Percentiles rank a stretch among this genome's conserved stretches.
Evolutionary conservation across 768 basidiomycete genomes (phyloP).

Genomic region (Kwoniella sp.): DNA sequence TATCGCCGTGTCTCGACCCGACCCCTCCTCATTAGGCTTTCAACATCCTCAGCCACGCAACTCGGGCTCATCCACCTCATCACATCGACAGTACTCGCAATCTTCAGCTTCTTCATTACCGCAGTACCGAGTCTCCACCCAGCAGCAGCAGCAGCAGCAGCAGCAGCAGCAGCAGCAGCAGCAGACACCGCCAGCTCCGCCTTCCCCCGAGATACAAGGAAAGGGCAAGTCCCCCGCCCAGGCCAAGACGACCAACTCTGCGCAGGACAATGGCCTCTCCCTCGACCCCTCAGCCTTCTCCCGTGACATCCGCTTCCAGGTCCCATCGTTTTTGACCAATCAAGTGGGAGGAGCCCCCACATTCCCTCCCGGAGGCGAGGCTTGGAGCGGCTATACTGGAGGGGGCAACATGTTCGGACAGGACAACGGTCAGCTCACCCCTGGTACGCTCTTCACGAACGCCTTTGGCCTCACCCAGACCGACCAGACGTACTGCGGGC

Average conservation of each 20-base stretch:
- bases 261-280: conserved; percentile 22
- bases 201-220: conserved; percentile 4
- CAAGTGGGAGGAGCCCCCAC: conserved; percentile 34
- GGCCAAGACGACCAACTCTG: not conserved
- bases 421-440: conserved; percentile 22
- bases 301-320: conserved; percentile 44
- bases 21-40: conserved; percentile 12
- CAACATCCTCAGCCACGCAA: conserved; percentile 18
- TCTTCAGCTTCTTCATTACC: conserved; percentile 3
- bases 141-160: too few species aligned
- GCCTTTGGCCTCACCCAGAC: conserved; percentile 14
- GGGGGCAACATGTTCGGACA: conserved; percentile 21
- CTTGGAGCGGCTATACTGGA: conserved; percentile 43
- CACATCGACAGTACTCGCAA: conserved; percentile 16
- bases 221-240: conserved; percentile 19
- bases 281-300: conserved; percentile 49
- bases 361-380: conserved; percentile 48
- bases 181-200: conserved; percentile 10
- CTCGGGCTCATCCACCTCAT: conserved; percentile 1
- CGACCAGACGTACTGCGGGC: conserved; percentile 15
- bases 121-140: conserved; percentile 1
- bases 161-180: too few species aligned
- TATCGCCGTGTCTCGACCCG: conserved; percentile 20
- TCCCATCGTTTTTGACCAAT: conserved; percentile 35
- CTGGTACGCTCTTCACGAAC: conserved; percentile 30